Base-by-base conservation (phyloP, 441 rosid species). In the Metrosideros polymorpha region DNA sequence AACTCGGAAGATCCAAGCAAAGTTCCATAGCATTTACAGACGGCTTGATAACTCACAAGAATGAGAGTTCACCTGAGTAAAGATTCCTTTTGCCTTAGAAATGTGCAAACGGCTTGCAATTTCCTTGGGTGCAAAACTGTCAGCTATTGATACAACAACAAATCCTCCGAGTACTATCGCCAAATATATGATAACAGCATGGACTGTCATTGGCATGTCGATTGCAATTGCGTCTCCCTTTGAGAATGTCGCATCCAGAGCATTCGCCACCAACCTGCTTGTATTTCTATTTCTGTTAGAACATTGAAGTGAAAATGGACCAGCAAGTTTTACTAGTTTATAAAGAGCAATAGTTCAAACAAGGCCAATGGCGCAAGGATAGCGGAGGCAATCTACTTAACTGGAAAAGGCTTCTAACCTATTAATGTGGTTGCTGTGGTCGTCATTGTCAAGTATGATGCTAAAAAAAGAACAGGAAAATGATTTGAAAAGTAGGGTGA, bases 191-290 rank as follows among this genome's bases (percentile, higher is more conserved):
- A 96, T 86, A 85, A 97, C 96, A 15, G 98, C 96, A 90, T 89
- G 85, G 27, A 93, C 95, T 43, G 98, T 97, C 98, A 97, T 95
- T 30, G 98, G 97, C 98, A 97, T 95, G 92, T 94, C 96, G 53
- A 96, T 96, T 2, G 98, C 99, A 88, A 97, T 91, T 12, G 98
- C 91, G 84, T 95, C 98, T 66, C 98, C 98, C 91, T 93, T 94
- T 30, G 88, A 89, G 85, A 97, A 95, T 66, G 82, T 89, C 52
- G 89, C 89, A 91, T 93, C 91, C 52, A 97, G 86, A 6, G 95
- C 97, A 89, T 92, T 92, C 53, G 98, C 99, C 89, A 94, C 97
- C 92, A 95, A 89, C 95, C 99, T 95, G 90, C 50, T 66, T 66
- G 77, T 19, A 35, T 35, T 63, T 63, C 77, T 17, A 82, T 51